Evolutionary conservation across 768 basidiomycete genomes (phyloP), one percentile per base, ranked within the genome.

Genomic region (Kwoniella sp.): DNA sequence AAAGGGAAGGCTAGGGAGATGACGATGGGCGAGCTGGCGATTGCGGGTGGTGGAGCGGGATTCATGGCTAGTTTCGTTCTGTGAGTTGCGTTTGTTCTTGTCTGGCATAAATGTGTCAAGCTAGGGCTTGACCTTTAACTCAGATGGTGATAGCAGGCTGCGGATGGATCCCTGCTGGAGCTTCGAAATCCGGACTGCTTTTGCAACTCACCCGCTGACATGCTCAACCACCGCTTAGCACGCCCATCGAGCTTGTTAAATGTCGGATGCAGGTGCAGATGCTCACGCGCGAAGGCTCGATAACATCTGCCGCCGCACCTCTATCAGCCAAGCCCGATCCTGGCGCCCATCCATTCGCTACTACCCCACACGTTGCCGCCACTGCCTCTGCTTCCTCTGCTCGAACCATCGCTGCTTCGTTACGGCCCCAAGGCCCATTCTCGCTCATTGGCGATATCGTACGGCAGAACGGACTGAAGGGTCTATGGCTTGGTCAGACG

Each of bases 201-300:
- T 34, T 34, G 34, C 5, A 34, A 13, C 7, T 13, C 13, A 13
- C 5, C 34, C 47, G 47, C 5, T 55, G 29, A 1, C 11, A 55
- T 55, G 54, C 12, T 45, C 15, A 11, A n/a, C 54, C 34, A 0
- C 31, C 30, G 12, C 54, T 1, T 73, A 92, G 91, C 29, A 96
- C 93, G 0, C 94, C 94, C 1, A 89, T 97, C 62, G 94, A 96
- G 74, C 88, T 96, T 55, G 87, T 97, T 64, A 96, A 98, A 82
- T 96, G 93, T 83, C 92, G 92, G 80, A 95, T 97, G 93, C 94
- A 96, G 80, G 94, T 96, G 1, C 93, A 95, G 77, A 89, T 92
- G 86, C 86, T 95, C 23, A 82, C 84, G 22, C 69, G 78, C 2
- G 79, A 82, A 70, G 74, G 71, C 8, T 65, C 70, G 2, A 68